Conservation (phyloP, 2,329 filamentous ascomycete species). For the Alternaria atra region DNA sequence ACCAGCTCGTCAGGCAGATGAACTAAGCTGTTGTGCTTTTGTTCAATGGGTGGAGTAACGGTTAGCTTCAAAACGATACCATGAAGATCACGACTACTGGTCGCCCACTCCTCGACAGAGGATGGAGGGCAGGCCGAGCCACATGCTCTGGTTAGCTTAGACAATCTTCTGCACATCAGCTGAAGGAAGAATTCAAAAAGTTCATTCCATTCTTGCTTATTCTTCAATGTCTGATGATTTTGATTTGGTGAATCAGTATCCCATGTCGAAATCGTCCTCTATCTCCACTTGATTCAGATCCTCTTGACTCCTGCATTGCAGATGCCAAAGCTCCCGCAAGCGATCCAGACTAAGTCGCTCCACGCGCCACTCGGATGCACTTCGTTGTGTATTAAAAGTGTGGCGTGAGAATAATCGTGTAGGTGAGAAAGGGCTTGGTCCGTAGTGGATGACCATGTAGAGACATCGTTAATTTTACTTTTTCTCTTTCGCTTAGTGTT, state of each 20-base stretch:
- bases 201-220: constrained; percentile 17
- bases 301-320: neutral
- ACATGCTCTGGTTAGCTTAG: constrained; percentile 43
- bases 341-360: neutral
- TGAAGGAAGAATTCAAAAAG: constrained; percentile 33
- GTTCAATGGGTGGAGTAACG: constrained; percentile 39
- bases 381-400: neutral
- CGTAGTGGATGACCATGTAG: neutral
- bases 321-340: neutral
- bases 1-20: constrained; percentile 95
- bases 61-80: constrained; percentile 40
- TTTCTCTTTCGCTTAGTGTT: fast-evolving
- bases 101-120: constrained; percentile 28
- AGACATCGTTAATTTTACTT: no score
- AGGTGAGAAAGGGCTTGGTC: neutral
- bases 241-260: neutral
- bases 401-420: neutral
- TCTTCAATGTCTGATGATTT: no score
- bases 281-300: neutral
- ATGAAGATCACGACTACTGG: constrained; percentile 35
- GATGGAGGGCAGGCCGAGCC: constrained; percentile 42
- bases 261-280: neutral
- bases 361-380: neutral
- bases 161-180: constrained; percentile 37
- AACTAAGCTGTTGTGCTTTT: constrained; percentile 70